These are phyloP conservation scores for Angomonas desouzai DNA, from an alignment of 208 protist species.

Conservation along the genomic window DNA sequence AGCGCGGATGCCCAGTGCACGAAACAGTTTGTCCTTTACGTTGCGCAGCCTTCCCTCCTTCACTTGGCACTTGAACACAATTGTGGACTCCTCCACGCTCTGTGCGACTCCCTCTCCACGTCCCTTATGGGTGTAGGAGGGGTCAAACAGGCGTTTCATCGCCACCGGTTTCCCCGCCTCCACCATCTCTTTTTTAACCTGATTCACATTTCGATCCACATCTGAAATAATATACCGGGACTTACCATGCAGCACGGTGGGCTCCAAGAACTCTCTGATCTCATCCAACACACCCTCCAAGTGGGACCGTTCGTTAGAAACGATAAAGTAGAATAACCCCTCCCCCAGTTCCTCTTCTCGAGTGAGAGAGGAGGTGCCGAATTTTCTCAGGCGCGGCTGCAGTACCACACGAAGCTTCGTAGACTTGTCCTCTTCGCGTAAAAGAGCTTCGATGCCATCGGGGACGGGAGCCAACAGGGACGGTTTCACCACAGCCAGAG, in stretches of 20 bases:
- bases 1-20: constrained; percentile 64
- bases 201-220: constrained; percentile 59
- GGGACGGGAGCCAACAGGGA: constrained; percentile 42
- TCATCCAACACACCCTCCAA: constrained; percentile 60
- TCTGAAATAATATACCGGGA: constrained; percentile 81
- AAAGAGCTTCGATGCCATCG: constrained; percentile 39
- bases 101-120: neutral
- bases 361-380: constrained; percentile 17
- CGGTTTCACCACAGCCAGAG: constrained; percentile 31
- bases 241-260: constrained; percentile 56
- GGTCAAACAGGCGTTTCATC: constrained; percentile 35
- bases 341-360: constrained; percentile 9
- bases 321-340: constrained; percentile 75
- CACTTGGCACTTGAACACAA: constrained; percentile 84
- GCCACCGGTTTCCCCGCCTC: constrained; percentile 29
- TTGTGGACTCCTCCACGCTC: constrained; percentile 13
- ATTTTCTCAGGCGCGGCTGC: constrained; percentile 66
- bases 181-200: constrained; percentile 6
- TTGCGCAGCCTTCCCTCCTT: constrained; percentile 59
- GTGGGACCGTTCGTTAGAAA: constrained; percentile 62
- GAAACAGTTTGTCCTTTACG: constrained; percentile 72
- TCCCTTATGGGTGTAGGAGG: constrained; percentile 4
- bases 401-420: constrained; percentile 76
- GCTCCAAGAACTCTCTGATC: constrained; percentile 61
- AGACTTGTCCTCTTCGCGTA: constrained; percentile 62